A percentile compares a stretch with the other conserved stretches of the same genome.
phyloP scores from a whole-genome alignment of 2,329 filamentous ascomycete species.

The Pseudogymnoascus sp. region DNA sequence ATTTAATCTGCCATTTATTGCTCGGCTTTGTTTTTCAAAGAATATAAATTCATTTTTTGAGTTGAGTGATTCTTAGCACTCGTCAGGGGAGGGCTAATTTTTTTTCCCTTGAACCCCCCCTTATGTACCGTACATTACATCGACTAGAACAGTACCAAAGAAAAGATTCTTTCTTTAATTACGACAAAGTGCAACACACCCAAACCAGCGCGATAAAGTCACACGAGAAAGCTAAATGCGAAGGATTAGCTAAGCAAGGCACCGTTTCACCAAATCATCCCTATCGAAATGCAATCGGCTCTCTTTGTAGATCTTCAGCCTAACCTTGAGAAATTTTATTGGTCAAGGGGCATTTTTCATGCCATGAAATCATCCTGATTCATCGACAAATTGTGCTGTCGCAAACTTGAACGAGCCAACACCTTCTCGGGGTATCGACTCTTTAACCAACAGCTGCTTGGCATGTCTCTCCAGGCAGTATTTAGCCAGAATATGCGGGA shows the following conservation, averaged over 20 bases:
- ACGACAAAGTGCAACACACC: not conserved
- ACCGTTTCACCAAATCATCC: not conserved
- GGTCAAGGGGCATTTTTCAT: not conserved
- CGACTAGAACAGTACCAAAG: not conserved
- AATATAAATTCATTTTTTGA: not conserved
- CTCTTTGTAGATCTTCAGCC: not conserved
- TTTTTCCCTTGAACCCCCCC: not conserved
- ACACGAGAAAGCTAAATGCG: not conserved
- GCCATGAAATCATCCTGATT: conserved; percentile 7
- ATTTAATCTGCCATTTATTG: not conserved
- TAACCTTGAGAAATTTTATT: not conserved
- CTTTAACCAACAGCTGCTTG: not conserved
- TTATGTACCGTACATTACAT: not conserved
- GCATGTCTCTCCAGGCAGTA: not conserved
- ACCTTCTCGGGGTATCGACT: not conserved
- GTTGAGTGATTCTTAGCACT: not conserved
- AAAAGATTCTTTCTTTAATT: not conserved
- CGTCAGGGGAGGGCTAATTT: not conserved
- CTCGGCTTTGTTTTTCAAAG: not conserved
- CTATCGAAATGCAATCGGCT: not conserved
- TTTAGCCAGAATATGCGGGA: not conserved
- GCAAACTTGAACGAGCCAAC: not conserved
- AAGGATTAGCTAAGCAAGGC: not conserved
- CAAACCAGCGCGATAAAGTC: not conserved
- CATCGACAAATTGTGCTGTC: not conserved